Evolutionary conservation across 73 alveolate genomes (phyloP), one percentile per base, ranked within the genome.

Genomic region (Paramecium sonneborni): DNA sequence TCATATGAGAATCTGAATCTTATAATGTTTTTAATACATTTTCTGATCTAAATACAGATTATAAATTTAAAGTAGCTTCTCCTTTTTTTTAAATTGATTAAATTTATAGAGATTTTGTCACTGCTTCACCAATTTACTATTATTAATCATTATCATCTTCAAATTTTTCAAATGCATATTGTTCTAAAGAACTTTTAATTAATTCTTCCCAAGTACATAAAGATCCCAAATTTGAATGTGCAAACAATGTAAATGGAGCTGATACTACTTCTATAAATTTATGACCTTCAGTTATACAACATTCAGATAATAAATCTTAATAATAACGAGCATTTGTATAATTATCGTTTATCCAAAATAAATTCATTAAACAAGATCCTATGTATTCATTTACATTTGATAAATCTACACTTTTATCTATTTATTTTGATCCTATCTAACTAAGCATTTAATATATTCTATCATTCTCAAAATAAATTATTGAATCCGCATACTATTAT

Each of bases 311-410:
- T 7, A 88, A 35, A 38, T 88, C 94, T 32, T 69, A 70, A 69
- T 88, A 88, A 46, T 43, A 88, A 38, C 85, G 48, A 21, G 11
- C 28, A 32, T 69, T 69, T 30, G 72, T 88, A 26, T n/a, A 34
- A 39, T 88, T 39, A 69, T 88, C 94, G 43, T 88, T 88, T 11
- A 88, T 37, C 84, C 87, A 69, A 26, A 95, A 62, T 14, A 95
- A 85, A 44, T 96, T 76, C 85, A 74, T 88, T 46, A 94, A 39
- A 41, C 93, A 96, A 39, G 95, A 88, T 62, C 93, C 98, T 10
- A 96, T 96, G 67, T 90, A 93, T 76, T 96, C 97, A 88, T 96
- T 96, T 6, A 96, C 84, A 76, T 96, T 96, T 20, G 93, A 85
- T 94, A 93, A 88, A 37, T 96, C 93, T 10, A 93, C 96, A 32